Evolutionary conservation across 768 basidiomycete species (phyloP).

Genomic region (Collybiopsis luxurians): DNA sequence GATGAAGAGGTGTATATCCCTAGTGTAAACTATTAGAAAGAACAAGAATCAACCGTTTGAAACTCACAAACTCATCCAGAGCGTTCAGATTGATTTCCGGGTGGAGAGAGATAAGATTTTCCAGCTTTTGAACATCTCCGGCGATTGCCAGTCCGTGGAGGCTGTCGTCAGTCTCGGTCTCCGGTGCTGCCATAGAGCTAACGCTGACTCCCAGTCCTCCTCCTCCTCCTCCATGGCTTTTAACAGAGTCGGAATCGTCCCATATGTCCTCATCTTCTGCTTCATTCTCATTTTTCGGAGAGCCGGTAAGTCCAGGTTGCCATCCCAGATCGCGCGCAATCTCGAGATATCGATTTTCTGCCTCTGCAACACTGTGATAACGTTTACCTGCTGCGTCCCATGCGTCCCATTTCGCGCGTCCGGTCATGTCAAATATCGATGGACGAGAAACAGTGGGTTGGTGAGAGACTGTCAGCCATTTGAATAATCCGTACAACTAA

Average conservation of each 20-base stretch:
- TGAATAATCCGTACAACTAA: slow-evolving; percentile 87
- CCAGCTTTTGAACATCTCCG: slow-evolving; percentile 47
- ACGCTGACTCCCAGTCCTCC: slow-evolving; percentile 60
- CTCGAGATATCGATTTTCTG: slow-evolving; percentile 64
- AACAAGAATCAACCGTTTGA: background rate
- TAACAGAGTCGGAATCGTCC: slow-evolving; percentile 40
- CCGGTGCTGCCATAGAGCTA: slow-evolving; percentile 51
- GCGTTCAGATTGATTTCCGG: slow-evolving; percentile 52
- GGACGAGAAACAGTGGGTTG: slow-evolving; percentile 59
- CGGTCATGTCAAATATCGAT: slow-evolving; percentile 74
- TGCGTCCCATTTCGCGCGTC: slow-evolving; percentile 86
- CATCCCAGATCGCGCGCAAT: slow-evolving; percentile 72
- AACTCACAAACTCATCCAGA: slow-evolving; percentile 71
- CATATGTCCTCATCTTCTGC: slow-evolving; percentile 33
- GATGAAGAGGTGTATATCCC: slow-evolving; percentile 88
- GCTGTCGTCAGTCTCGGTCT: slow-evolving; percentile 32
- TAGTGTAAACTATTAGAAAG: slow-evolving; percentile 25
- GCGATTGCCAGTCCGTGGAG: slow-evolving; percentile 64
- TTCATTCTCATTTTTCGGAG: slow-evolving; percentile 9
- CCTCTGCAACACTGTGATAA: slow-evolving; percentile 44
- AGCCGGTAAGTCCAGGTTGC: slow-evolving; percentile 35
- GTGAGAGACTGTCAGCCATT: slow-evolving; percentile 61
- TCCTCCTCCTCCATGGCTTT: slow-evolving; percentile 25
- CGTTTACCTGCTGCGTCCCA: slow-evolving; percentile 56
- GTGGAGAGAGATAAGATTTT: slow-evolving; percentile 38